A percentile compares a stretch with the other conserved stretches of the same genome.
Conservation (phyloP, 2,329 filamentous ascomycete genomes). For the Pseudogymnoascus sp. region DNA sequence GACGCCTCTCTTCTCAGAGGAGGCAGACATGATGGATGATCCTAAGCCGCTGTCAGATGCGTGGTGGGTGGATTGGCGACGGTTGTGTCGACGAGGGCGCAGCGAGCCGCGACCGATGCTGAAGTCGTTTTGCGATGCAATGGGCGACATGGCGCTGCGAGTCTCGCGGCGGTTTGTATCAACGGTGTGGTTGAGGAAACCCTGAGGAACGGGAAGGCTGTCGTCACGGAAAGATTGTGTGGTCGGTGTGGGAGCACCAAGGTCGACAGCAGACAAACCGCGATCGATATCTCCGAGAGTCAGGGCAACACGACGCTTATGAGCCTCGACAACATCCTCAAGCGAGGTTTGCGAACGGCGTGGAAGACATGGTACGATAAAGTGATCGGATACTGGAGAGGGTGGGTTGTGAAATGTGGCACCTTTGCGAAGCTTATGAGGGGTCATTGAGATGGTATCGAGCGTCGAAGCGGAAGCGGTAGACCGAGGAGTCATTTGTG, state of each 20-base stretch:
- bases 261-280: slow-evolving; percentile 44
- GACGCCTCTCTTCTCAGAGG: slow-evolving; percentile 41
- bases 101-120: slow-evolving; percentile 43
- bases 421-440: slow-evolving; percentile 52
- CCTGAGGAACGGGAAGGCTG: slow-evolving; percentile 52
- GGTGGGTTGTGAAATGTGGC: slow-evolving; percentile 50
- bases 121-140: slow-evolving; percentile 34
- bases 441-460: slow-evolving; percentile 42
- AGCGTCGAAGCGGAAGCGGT: slow-evolving; percentile 38
- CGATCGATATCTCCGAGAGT: slow-evolving; percentile 60
- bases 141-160: slow-evolving; percentile 30
- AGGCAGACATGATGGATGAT: slow-evolving; percentile 63
- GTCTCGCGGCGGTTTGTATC: slow-evolving; percentile 33
- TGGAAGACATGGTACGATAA: slow-evolving; percentile 39
- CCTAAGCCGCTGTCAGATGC: slow-evolving; percentile 84
- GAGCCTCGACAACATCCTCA: slow-evolving; percentile 65
- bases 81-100: slow-evolving; percentile 43
- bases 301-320: slow-evolving; percentile 60
- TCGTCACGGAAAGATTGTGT: slow-evolving; percentile 45
- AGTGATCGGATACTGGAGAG: slow-evolving; percentile 35
- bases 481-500: slow-evolving; percentile 39
- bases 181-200: slow-evolving; percentile 51
- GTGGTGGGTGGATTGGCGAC: slow-evolving; percentile 56
- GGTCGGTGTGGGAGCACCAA: slow-evolving; percentile 30
- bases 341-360: slow-evolving; percentile 62